Base-by-base conservation (phyloP, 768 basidiomycete species). In the Leccinum pellstonianum region DNA sequence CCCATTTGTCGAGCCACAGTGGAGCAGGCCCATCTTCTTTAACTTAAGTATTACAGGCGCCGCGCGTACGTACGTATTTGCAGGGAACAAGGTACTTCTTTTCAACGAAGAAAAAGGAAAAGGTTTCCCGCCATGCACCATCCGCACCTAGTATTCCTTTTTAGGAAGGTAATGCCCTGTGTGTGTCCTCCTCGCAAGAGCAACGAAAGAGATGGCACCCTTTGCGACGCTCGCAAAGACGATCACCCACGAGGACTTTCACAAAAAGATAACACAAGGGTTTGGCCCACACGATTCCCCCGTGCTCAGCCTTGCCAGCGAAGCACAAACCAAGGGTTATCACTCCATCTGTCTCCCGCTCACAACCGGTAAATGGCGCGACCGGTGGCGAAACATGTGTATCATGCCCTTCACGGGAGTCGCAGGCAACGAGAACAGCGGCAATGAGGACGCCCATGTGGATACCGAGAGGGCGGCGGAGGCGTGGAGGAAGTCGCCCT, bases 351-450 rank as follows among this genome's bases (percentile, higher is more conserved):
- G 87, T 68, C 72, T 95, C 17, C 94, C 94, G n/a, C 79, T 98
- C n/a, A 94, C 95, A 23, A 96, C 90, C 57, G 80, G 81, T 17
- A 83, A 82, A 50, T 99, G 97, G 97, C 86, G 84, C 66, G 80
- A 84, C 62, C 79, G 97, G 57, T 99, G 97, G 96, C 81, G 83
- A 64, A 78, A 85, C 56, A 93, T 98, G 84, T 99, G 97, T 75
- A 77, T 93, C 62, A 73, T 90, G 58, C 80, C 84, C 2, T 73
- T 79, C 14, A 76, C 77, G n/a, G 70, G 68, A 38, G 67, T 62
- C 41, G 73, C 57, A 67, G 70, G 0, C 0, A 43, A 43, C 41
- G 41, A 41, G 8, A 41, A 19, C 3, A 43, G 10, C n/a, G 46
- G 62, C 59, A 77, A 66, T 64, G 77, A 63, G 73, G 77, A 52